Conservation (phyloP, 2,329 filamentous ascomycete genomes). For the Sodiomyces alkalinus region DNA sequence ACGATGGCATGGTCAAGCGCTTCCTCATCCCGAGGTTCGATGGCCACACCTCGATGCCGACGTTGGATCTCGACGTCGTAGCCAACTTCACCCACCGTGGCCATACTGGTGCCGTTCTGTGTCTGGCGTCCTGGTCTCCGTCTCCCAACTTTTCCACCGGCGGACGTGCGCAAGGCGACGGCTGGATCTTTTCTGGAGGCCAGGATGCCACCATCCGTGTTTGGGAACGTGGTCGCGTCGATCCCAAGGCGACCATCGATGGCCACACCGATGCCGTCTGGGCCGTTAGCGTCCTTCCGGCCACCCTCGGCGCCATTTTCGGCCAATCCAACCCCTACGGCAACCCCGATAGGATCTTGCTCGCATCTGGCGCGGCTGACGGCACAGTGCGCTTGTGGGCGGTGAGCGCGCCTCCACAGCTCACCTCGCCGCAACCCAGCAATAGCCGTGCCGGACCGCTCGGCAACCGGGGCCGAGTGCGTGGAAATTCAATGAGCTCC, state of each 20-base stretch:
- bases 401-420: constrained; percentile 76
- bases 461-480: constrained; percentile 53
- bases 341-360: constrained; percentile 67
- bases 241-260: constrained; percentile 87
- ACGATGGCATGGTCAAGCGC: constrained; percentile 90
- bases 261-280: constrained; percentile 94
- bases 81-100: constrained; percentile 94
- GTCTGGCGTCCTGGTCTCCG: constrained; percentile 72
- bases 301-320: constrained; percentile 67
- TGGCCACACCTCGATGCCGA: too few relatives aligned
- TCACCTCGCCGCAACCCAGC: constrained; percentile 65
- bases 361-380: constrained; percentile 87
- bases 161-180: constrained; percentile 75
- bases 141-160: constrained; percentile 81
- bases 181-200: constrained; percentile 96
- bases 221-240: constrained; percentile 88
- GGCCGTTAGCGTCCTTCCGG: constrained; percentile 83
- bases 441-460: constrained; percentile 38
- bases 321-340: constrained; percentile 62
- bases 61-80: constrained; percentile 70
- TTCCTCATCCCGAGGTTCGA: constrained; percentile 88
- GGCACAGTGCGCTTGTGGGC: constrained; percentile 90
- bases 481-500: constrained; percentile 87
- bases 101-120: constrained; percentile 80
- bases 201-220: constrained; percentile 87